These are phyloP conservation scores for Oehlia diaphana DNA, from an alignment of 192 early-diverging fungal genomes.

Conservation along the genomic window DNA sequence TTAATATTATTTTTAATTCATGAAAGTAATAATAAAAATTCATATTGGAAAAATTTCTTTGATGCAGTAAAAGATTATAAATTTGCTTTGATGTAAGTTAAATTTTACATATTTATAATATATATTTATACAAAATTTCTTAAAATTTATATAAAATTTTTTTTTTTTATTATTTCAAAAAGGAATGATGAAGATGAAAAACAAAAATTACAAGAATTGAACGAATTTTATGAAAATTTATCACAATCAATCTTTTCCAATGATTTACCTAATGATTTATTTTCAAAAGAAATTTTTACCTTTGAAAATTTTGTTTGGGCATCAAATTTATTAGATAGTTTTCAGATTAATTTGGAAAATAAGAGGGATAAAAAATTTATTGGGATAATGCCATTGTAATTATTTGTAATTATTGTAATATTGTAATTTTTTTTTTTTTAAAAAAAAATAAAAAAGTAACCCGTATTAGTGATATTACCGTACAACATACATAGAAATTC, in stretches of 20 bases:
- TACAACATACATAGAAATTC: too few species aligned
- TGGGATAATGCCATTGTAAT: conserved; percentile 13
- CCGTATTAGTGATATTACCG: too few species aligned
- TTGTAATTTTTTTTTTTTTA: too few species aligned
- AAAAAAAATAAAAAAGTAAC: too few species aligned
- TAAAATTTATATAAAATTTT: too few species aligned
- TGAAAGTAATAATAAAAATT: conserved; percentile 1
- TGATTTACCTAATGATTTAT: not conserved
- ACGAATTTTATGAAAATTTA: not conserved
- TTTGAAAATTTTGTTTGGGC: not conserved
- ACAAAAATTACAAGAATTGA: not conserved
- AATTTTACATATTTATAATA: not conserved
- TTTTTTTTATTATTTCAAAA: not conserved
- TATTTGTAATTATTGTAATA: not conserved
- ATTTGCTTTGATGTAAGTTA: not conserved
- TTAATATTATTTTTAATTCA: conserved; percentile 5
- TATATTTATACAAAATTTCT: not conserved
- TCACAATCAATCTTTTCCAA: not conserved
- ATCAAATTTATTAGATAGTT: not conserved
- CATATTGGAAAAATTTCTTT: not conserved
- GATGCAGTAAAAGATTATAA: not conserved
- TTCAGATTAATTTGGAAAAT: not conserved
- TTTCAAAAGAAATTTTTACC: not conserved
- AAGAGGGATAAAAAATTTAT: too few species aligned
- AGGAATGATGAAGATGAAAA: not conserved